Evolutionary conservation across 1,139 yeast species (phyloP).

Genomic region (Kurtzmaniella quercitrusa): DNA sequence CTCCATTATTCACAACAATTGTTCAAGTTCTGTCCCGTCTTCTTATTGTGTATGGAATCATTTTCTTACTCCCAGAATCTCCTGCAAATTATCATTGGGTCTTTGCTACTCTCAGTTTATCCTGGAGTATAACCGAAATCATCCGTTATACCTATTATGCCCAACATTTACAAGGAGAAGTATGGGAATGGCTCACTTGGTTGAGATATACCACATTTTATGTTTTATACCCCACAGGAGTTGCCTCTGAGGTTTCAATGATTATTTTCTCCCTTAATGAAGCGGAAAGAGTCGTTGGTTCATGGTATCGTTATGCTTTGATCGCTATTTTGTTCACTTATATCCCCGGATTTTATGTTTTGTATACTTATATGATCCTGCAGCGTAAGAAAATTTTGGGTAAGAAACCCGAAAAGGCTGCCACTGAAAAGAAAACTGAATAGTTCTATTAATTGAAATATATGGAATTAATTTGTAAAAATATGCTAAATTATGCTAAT

Average conservation of each 20-base stretch:
- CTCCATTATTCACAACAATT: conserved; percentile 78
- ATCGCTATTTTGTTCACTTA: conserved; percentile 60
- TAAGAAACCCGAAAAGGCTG: conserved; percentile 19
- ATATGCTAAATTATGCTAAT: not conserved
- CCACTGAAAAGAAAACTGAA: conserved; percentile 12
- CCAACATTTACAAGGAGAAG: conserved; percentile 51
- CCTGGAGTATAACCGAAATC: conserved; percentile 91
- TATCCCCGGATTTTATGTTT: conserved; percentile 80
- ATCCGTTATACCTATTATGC: conserved; percentile 87
- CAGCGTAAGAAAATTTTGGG: conserved; percentile 74
- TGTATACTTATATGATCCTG: conserved; percentile 83
- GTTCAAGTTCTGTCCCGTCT: conserved; percentile 87
- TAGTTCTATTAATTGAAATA: too few species aligned
- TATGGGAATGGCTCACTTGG: conserved; percentile 63
- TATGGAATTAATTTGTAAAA: too few species aligned
- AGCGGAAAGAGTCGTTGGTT: conserved; percentile 52
- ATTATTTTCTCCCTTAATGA: conserved; percentile 63
- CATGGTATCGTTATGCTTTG: conserved; percentile 52
- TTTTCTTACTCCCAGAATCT: conserved; percentile 66
- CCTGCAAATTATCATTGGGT: conserved; percentile 60
- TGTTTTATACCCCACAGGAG: conserved; percentile 87
- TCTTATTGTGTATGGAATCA: conserved; percentile 79
- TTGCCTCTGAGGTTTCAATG: conserved; percentile 73
- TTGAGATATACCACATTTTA: conserved; percentile 81
- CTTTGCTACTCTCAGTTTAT: conserved; percentile 62